Evolutionary conservation across 306 rosid species (phyloP), one percentile per base, ranked within the genome.

Genomic region (Vigna hirtella): DNA sequence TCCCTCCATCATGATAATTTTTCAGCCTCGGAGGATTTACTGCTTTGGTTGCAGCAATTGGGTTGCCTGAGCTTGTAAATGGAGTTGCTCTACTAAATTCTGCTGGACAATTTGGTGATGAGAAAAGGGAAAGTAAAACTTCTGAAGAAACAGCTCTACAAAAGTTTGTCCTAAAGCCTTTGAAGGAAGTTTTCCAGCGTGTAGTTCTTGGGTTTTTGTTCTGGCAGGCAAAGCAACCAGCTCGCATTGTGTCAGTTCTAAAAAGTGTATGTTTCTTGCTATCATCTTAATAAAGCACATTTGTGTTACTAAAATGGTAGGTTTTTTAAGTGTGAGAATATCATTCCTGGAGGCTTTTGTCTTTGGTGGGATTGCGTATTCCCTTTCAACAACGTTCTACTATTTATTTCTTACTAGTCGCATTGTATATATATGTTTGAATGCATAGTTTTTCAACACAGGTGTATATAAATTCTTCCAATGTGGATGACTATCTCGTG

Each of bases 21-120:
- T 89, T 84, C 93, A 95, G 99, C 81, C 98, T 95, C 52, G 98
- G 99, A 90, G 97, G 99, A 79, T 91, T 95, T 80, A 86, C 96
- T 40, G 97, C 97, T 76, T 83, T 93, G 90, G 88, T 95, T 83
- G 83, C 93, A 79, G 98, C 98, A 51, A 76, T 79, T 49, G 90
- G 90, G 83, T 74, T 86, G 87, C 90, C 88, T 6, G 89, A 88
- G 76, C 91, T 87, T 77, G 97, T 91, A 62, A 83, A 38, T 8
- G 98, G 98, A 66, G 96, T 95, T 74, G 97, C 72, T 7, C 79
- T 92, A 76, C 91, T 95, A 67, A 95, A 95, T 77, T 89, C 97
- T 58, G 98, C 98, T 1, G 97, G 98, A 76, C 97, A 95, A 82
- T 95, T 95, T 75, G 92, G 93, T 53, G 83, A 88, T 50, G 88